Base-by-base conservation (phyloP, 306 rosid genomes). In the Prunus armeniaca region DNA sequence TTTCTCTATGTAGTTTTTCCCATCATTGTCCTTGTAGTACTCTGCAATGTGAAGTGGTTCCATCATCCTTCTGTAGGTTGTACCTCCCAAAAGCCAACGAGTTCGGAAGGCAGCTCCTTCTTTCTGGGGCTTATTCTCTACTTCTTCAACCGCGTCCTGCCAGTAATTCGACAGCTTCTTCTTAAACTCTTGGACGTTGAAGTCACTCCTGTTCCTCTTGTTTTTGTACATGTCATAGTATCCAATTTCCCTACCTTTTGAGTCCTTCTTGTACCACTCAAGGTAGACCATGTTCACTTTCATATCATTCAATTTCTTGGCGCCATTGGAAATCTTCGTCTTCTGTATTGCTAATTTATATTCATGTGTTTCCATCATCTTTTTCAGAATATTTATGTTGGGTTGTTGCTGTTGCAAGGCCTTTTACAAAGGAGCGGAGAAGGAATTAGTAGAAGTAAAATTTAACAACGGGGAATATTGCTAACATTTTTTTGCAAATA, bases 151-250 rank as follows among this genome's bases (percentile, higher is more conserved):
- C 85, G 32, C 32, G 5, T 83, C 56, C 20, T 25, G 55, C 97
- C 93, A 91, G 58, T 91, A 91, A 2, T 19, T 20, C 51, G 24
- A 79, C 71, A 91, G 90, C 6, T 3, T 54, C 78, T 34, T 88
- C n/a, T 67, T 73, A 34, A 0, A 82, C 69, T 0, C 17, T 2
- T 43, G 20, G 12, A 54, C 87, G 15, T 73, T 34, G 0, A 45
- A 46, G 75, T 91, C 93, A 2, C 25, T 0, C 10, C 2, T 2
- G 6, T 0, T 3, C 6, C 0, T 0, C 41, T 3, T 38, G 0
- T 41, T 82, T 75, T 81, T 91, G 89, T 73, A 89, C 57, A 76
- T 54, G 77, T 91, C 98, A 50, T 91, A 88, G 82, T 91, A 91
- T 25, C 91, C 97, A 45, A 30, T 20, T 0, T 50, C 19, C 0